Conservation (phyloP, 164 flowering plant genomes). For the Magnolia kwangsiensis region DNA sequence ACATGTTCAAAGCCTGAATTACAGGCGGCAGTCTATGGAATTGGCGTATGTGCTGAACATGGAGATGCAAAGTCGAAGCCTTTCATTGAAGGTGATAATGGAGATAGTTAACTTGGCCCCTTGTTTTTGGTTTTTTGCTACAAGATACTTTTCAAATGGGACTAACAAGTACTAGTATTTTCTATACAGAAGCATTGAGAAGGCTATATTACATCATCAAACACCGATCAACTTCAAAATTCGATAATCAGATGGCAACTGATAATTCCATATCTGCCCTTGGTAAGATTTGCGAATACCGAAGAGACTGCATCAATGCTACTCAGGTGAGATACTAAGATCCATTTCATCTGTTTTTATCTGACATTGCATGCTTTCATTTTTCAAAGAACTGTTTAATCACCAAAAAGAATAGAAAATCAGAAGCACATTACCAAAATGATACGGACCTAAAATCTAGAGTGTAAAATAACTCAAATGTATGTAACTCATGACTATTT, state of each 20-base stretch:
- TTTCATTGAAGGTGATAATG: conserved; percentile 1
- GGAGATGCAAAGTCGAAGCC: conserved; percentile 1
- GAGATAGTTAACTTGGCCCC: background rate
- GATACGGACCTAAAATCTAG: too few species aligned
- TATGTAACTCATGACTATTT: too few species aligned
- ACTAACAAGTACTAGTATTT: background rate
- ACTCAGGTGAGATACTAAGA: background rate
- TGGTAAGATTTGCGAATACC: conserved; percentile 4
- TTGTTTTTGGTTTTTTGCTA: background rate
- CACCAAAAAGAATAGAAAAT: too few species aligned
- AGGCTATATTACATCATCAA: background rate
- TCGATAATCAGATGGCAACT: conserved; percentile 4
- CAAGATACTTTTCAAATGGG: background rate
- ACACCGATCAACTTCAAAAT: background rate
- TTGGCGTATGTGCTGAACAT: background rate
- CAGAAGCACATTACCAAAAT: too few species aligned
- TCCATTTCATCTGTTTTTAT: background rate
- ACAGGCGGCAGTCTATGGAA: conserved; percentile 5
- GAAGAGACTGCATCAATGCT: conserved; percentile 7
- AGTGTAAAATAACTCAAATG: too few species aligned
- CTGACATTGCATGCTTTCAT: background rate
- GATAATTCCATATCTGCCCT: conserved; percentile 5
- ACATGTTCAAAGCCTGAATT: background rate
- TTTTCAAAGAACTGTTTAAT: too few species aligned
- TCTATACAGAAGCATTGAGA: conserved; percentile 6